Evolutionary conservation across 2,329 filamentous ascomycete genomes (phyloP), one percentile per base, ranked within the genome.

Genomic region (Aspergillus bombycis): DNA sequence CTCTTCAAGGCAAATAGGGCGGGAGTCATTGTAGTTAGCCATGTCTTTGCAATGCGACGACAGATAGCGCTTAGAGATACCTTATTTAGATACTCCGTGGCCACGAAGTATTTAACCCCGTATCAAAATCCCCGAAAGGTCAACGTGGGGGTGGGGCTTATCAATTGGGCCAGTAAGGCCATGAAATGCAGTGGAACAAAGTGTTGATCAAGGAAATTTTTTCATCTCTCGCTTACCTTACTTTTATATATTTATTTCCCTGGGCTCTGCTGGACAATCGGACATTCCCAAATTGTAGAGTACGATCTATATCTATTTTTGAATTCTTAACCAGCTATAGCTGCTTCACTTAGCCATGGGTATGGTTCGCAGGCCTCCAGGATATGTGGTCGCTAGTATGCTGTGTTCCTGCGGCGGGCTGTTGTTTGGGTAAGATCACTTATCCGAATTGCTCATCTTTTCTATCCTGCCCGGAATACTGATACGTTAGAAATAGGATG

Each of bases 321-420:
- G 6, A 60, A 11, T 11, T n/a, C 46, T 21, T 57, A 46, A 32
- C 8, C 12, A 11, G 28, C 28, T 32, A n/a, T 14, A 52, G 48
- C 34, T 58, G 21, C 45, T 34, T 48, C 1, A 34, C 32, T 23
- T 26, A 34, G 56, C 32, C 7, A 66, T 66, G 65, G 34, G 45
- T 19, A 43, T 62, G 28, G 41, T 61, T 19, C 60, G 38, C 10
- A 65, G 50, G 54, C 64, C 62, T 23, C 68, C 68, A 11, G 50
- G 65, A 61, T 70, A 69, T 66, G 64, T 70, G 53, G 30, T 63
- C 21, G 57, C 65, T 19, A 69, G 68, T 55, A 64, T 66, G 38
- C 38, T 70, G 23, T 70, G 68, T 50, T 70, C 67, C 7, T 69
- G 60, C 23, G 67, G 67, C 9, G 68, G 65, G 4, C 52, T 69